Conservation (phyloP, 1,284 basidiomycete genomes). For the Flammula alnicola region DNA sequence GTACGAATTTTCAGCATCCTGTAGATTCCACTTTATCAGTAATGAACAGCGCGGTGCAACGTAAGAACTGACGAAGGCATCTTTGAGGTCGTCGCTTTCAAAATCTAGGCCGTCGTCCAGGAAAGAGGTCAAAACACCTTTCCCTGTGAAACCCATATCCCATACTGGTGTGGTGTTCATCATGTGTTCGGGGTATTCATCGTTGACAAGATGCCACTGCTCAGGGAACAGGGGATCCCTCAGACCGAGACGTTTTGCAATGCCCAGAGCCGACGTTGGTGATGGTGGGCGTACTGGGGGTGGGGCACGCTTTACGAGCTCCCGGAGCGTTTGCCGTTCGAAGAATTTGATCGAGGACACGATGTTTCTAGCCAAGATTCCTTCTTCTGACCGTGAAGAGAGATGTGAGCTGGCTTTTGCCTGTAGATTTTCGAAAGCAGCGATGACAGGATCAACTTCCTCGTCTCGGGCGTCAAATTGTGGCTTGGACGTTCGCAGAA, state of each 20-base stretch:
- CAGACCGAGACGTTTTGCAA: slow-evolving; percentile 70
- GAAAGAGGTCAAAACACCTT: slow-evolving; percentile 85
- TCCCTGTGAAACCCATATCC: slow-evolving; percentile 86
- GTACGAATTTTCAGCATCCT: slow-evolving; percentile 90
- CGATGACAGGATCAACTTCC: slow-evolving; percentile 50
- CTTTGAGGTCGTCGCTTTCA: slow-evolving; percentile 83
- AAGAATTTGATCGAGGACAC: slow-evolving; percentile 59
- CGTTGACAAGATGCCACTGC: slow-evolving; percentile 96
- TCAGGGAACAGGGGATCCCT: slow-evolving; percentile 83
- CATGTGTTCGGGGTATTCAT: slow-evolving; percentile 73
- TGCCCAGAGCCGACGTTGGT: slow-evolving; percentile 45
- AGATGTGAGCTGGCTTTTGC: slow-evolving; percentile 36
- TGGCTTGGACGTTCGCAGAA: slow-evolving; percentile 67
- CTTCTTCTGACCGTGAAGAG: slow-evolving; percentile 43
- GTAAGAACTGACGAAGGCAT: slow-evolving; percentile 81
- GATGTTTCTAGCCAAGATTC: slow-evolving; percentile 41
- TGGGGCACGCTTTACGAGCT: slow-evolving; percentile 70
- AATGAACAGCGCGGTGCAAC: background rate
- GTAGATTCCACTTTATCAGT: slow-evolving; percentile 12
- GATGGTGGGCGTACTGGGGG: slow-evolving; percentile 48
- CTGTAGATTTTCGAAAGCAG: slow-evolving; percentile 52
- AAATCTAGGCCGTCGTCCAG: slow-evolving; percentile 97
- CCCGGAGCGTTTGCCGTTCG: slow-evolving; percentile 59
- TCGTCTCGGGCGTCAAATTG: slow-evolving; percentile 37
- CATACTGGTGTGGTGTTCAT: slow-evolving; percentile 86